Conservation (phyloP, 768 basidiomycete species). For the Podaxis sp. region DNA sequence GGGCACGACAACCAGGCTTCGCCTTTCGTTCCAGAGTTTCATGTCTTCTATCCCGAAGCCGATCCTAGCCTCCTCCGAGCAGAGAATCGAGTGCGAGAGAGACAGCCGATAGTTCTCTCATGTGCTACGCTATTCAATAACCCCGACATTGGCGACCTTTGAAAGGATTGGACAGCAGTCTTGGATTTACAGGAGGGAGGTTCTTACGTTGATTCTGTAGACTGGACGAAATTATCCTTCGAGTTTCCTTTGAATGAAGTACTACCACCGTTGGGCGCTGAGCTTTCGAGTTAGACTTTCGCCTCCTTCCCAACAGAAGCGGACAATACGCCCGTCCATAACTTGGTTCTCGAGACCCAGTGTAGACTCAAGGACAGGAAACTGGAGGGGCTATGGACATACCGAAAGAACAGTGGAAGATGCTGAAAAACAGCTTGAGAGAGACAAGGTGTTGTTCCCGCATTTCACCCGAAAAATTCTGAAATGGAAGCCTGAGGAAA, state of each 20-base stretch:
- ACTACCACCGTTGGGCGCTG: neutral
- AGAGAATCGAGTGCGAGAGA: neutral
- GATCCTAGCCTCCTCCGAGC: neutral
- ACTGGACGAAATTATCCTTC: conserved; percentile 5
- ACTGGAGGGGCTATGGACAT: no score
- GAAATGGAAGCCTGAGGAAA: no score
- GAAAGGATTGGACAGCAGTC: neutral
- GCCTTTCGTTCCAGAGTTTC: neutral
- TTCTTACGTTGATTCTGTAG: neutral
- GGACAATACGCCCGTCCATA: no score
- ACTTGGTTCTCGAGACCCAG: no score
- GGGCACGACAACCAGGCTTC: conserved; percentile 1
- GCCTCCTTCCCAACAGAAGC: no score
- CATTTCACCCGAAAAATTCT: no score
- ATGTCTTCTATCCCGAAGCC: conserved; percentile 1
- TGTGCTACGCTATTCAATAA: neutral
- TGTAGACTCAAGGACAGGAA: no score
- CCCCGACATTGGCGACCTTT: neutral
- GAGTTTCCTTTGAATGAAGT: neutral
- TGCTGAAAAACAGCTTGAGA: no score
- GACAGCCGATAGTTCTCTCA: neutral
- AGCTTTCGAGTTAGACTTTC: no score
- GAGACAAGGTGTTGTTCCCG: no score
- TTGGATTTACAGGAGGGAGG: neutral
- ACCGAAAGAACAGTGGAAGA: no score